Base-by-base conservation (phyloP, 2,329 filamentous ascomycete genomes). In the Blastomyces silverae region DNA sequence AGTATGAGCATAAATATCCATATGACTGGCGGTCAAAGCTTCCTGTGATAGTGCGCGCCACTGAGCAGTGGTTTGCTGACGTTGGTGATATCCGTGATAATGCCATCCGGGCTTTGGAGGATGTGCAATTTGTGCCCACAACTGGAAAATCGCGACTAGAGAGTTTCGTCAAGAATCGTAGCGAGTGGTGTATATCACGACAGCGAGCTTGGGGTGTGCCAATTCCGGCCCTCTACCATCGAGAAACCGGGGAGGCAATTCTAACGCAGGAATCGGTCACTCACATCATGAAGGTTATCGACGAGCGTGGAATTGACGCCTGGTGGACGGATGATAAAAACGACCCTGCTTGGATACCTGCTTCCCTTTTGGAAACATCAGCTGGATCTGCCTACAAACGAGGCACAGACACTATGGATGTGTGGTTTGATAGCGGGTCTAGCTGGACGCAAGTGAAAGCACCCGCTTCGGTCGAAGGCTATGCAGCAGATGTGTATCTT, bases 341-440 rank as follows among this genome's bases (percentile, higher is more conserved):
- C 67, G 92, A 97, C 62, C 79, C 83, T 31, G 85, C 84, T 0
- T 99, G 93, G 93, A 82, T 95, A 42, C 86, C 87, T 1, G 77
- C 84, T 6, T 83, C 84, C 11, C 79, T 96, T 1, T 78, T 79
- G 55, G 75, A 76, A 20, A 44, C 42, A 42, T 63, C 72, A 57
- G 80, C 81, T 10, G 71, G 74, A 39, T 61, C 69, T 4, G 75
- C 79, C 5, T 94, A 89, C 73, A 81, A 84, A 59, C 88, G 94
- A 67, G 93, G 93, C 17, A 90, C 82, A 55, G 94, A 99, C 72
- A 99, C 94, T 0, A 99, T 99, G 94, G 94, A 99, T 75, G 94
- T 99, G 11, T 99, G 94, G 94, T 99, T 99, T 71, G 94, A 99
- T 75, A 97, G 94, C 69, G 94, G 94, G 6, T 96, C 90, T 61